Percentiles rank a stretch among this genome's conserved stretches.
Evolutionary conservation across 192 early-diverging fungal genomes (phyloP).

Genomic region (Rhizophagus prolifer): DNA sequence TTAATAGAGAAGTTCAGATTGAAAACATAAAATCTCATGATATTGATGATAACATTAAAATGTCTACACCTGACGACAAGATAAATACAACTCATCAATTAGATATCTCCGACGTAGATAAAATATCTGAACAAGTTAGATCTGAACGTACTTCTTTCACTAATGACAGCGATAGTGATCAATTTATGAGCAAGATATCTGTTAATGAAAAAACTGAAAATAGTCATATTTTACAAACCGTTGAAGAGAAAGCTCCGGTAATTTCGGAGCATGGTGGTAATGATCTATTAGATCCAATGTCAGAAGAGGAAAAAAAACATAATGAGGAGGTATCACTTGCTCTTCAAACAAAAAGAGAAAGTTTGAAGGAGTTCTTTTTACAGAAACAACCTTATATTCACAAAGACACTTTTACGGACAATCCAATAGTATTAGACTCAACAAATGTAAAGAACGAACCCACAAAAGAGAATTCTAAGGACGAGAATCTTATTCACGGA

Average conservation of each 20-base stretch:
- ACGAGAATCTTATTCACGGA: not conserved
- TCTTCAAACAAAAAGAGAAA: constrained; percentile 15
- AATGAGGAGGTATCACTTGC: not conserved
- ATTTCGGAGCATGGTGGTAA: not conserved
- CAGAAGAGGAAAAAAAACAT: constrained; percentile 13
- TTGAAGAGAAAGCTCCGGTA: not conserved
- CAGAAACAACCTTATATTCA: constrained; percentile 14
- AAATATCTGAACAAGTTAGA: not conserved
- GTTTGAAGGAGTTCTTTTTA: constrained; percentile 23
- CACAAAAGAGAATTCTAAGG: not conserved
- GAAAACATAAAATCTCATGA: not conserved
- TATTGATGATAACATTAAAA: not conserved
- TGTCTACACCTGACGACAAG: not conserved
- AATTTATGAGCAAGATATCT: not conserved
- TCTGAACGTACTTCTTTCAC: not conserved
- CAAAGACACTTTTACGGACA: constrained; percentile 12
- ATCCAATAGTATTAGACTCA: not conserved
- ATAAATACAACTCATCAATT: not conserved
- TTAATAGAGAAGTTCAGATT: not conserved
- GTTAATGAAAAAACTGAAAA: not conserved
- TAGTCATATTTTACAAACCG: not conserved
- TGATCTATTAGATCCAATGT: not conserved
- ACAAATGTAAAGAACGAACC: not conserved
- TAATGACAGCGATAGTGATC: not conserved
- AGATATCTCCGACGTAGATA: not conserved